Base-by-base conservation (phyloP, 1,284 basidiomycete species). In the Trichosporon inkin region DNA sequence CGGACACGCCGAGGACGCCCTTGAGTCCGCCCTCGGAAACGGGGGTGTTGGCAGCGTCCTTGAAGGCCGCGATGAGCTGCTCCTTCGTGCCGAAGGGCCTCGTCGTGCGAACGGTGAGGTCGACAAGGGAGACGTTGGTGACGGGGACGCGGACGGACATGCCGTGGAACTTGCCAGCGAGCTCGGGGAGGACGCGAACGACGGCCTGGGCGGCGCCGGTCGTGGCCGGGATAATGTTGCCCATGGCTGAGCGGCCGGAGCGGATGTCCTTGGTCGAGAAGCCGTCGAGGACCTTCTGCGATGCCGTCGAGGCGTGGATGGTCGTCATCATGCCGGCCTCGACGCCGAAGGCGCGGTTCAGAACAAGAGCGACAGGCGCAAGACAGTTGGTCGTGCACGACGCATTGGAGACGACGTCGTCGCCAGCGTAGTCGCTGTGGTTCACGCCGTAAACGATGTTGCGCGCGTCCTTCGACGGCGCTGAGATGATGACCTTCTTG, bases 351-450 rank as follows among this genome's bases (percentile, higher is more conserved):
- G 71, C 60, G 10, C 68, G 44, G 55, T 79, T 64, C 16, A 80
- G 66, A 2, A 79, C 75, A 16, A 72, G 67, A 8, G 79, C 79
- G 37, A 80, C 65, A 0, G 79, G 78, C 0, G 79, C 78, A 10
- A 80, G 68, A 63, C 79, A 80, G 67, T 80, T 79, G 52, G 79
- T 80, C 69, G 79, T 80, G 65, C 79, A 80, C 36, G 69, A 72
- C 0, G 79, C 79, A 67, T 80, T 80, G 6, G 71, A 73, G 34
- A 80, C 59, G 55, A 80, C 73, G 44, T 74, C 67, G 63, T 76
- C 71, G 10, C 69, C 66, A 3, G 55, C 57, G 58, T 78, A 78
- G n/a, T 69, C 70, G 53, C 55, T 55, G 53, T 77, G 71, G 62
- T 80, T 80, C 44, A 80, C 78, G 10, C 79, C 79, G 51, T 70